phyloP scores from a whole-genome alignment of 2,329 filamentous ascomycete genomes.

The Calonectria leucothoes region DNA sequence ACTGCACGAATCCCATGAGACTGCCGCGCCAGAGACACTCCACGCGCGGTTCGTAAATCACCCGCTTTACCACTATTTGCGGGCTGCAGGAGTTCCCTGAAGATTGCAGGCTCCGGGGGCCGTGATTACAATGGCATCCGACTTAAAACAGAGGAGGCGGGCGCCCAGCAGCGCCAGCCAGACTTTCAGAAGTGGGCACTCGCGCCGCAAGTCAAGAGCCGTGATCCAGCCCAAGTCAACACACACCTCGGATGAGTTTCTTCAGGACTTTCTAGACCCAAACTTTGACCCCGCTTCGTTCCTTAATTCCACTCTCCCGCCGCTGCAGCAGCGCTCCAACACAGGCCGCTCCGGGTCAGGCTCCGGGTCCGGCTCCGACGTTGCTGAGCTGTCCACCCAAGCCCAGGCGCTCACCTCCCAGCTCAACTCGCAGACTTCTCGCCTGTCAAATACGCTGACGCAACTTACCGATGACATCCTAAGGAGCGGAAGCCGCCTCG shows the following conservation, averaged over 20 bases:
- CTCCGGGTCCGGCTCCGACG: conserved; percentile 36
- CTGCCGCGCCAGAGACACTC: background rate
- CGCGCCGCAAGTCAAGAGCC: conserved; percentile 51
- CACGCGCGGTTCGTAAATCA: background rate
- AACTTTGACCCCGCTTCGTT: conserved; percentile 87
- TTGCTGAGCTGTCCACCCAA: conserved; percentile 80
- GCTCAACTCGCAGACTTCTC: conserved; percentile 87
- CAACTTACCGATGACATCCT: conserved; percentile 95
- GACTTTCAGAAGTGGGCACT: conserved; percentile 55
- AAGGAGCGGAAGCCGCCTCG: conserved; percentile 85
- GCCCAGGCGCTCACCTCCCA: conserved; percentile 88
- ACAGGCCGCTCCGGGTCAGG: conserved; percentile 34
- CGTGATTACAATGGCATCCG: conserved; percentile 42
- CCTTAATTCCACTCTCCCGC: conserved; percentile 82
- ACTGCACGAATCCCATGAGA: conserved; percentile 11
- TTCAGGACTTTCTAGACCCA: conserved; percentile 80
- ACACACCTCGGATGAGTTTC: conserved; percentile 77
- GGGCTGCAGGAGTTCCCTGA: background rate
- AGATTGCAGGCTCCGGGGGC: background rate
- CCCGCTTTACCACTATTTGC: no score
- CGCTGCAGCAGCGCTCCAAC: conserved; percentile 64
- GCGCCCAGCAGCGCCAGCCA: conserved; percentile 57
- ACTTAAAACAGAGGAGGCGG: conserved; percentile 50
- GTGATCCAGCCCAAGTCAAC: conserved; percentile 62
- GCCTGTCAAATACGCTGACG: conserved; percentile 83